Base-by-base conservation (phyloP, 257 asterid genomes). In the Nicotiana knightiana region DNA sequence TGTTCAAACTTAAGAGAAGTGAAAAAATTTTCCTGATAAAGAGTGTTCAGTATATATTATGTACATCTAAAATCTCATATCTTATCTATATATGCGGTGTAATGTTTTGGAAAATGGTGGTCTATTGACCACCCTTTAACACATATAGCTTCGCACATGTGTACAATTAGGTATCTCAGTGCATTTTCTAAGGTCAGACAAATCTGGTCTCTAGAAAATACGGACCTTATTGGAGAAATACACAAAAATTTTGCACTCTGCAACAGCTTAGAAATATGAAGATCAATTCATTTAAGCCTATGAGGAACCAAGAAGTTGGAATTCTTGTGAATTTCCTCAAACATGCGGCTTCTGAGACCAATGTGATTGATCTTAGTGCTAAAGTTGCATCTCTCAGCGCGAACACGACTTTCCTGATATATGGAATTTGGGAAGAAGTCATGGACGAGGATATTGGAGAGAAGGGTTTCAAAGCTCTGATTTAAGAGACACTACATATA, bases 201-300 rank as follows among this genome's bases (percentile, higher is more conserved):
- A 48, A 81, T 66, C 0, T 87, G 1, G 46, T 35, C 3, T 77
- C 80, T 55, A 81, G 78, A 10, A 77, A 70, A 2, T 85, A 87
- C 67, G 85, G 89, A 59, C 82, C 86, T 13, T 83, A 82, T 48
- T 89, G 91, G 91, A 85, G 87, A 8, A 64, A 89, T 70, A 87
- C 87, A 84, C 86, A 88, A 0, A 89, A 87, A 18, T 86, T 86
- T 9, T 81, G 85, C 83, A 87, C 89, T 2, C 9, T 81, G 79
- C 80, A 89, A 83, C 85, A 87, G 11, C 86, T 89, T 48, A 89
- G 86, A 39, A 81, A 3, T 48, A 55, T 0, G 39, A 87, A 67
- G 81, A 81, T 83, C 16, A 81, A 37, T 51, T 85, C 83, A 21
- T 87, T 84, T 18, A 80, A 46, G 83, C 6, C 86, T 58, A 81